Percentiles rank a stretch among this genome's conserved stretches.
Conservation (phyloP, 1,284 basidiomycete genomes). For the Ustilago lituana region DNA sequence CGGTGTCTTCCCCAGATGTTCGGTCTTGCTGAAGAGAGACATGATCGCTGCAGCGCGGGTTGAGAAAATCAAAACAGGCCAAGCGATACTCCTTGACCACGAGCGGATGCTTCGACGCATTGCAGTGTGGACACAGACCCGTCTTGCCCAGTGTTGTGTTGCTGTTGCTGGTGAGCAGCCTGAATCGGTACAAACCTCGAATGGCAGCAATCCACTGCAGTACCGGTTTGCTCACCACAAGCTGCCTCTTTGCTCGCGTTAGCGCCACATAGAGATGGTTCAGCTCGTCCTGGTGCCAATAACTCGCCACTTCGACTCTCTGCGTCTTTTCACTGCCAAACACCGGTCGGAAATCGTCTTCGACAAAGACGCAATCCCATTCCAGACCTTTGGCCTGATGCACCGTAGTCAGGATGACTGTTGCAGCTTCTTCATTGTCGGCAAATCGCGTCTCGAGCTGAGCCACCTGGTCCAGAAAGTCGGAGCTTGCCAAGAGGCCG, state of each 20-base stretch:
- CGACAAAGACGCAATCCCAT: conserved; percentile 58
- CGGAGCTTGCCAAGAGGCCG: conserved; percentile 35
- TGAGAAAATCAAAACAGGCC: conserved; percentile 37
- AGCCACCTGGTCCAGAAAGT: conserved; percentile 50
- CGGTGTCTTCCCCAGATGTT: no score
- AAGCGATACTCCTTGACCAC: conserved; percentile 31
- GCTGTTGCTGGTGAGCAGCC: conserved; percentile 21
- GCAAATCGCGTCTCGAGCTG: conserved; percentile 51
- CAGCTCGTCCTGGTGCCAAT: conserved; percentile 54
- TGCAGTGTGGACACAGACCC: conserved; percentile 30
- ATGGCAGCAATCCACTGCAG: conserved; percentile 55
- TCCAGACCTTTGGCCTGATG: conserved; percentile 64
- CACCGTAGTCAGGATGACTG: conserved; percentile 56
- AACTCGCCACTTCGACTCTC: conserved; percentile 35
- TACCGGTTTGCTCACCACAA: conserved; percentile 40
- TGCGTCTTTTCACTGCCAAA: conserved; percentile 28
- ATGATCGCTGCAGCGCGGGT: conserved; percentile 23
- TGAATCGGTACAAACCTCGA: conserved; percentile 42
- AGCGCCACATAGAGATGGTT: conserved; percentile 61
- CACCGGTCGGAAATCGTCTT: conserved; percentile 57
- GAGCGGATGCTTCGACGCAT: conserved; percentile 25
- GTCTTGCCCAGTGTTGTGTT: conserved; percentile 16
- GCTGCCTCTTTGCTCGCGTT: conserved; percentile 52
- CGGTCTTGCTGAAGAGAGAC: no score
- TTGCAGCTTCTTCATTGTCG: conserved; percentile 30